A percentile compares a stretch with the other conserved stretches of the same genome.
phyloP scores from a whole-genome alignment of 345 rosid genomes.

The Aethionema arabicum region DNA sequence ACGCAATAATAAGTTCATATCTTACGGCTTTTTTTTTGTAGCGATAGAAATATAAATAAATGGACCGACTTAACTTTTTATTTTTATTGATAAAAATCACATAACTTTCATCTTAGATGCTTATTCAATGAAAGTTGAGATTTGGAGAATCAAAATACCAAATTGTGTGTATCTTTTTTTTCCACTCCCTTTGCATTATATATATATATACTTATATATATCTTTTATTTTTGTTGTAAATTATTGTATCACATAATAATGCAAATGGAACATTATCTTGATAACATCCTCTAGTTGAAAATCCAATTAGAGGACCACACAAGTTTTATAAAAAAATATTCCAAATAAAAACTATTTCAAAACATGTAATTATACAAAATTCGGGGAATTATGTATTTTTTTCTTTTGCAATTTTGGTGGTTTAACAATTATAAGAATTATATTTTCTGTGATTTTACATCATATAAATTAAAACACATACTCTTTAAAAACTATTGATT shows the following conservation, averaged over 20 bases:
- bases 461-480: no score
- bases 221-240: no score
- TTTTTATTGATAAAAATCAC: no score
- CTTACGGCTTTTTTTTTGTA: background rate
- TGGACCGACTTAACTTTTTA: background rate
- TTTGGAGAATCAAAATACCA: constrained; percentile 33
- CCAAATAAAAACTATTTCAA: background rate
- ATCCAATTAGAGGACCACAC: constrained; percentile 27
- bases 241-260: background rate
- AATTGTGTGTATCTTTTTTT: constrained; percentile 22
- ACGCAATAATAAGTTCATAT: background rate
- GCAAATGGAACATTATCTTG: constrained; percentile 26
- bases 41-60: background rate
- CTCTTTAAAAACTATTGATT: no score
- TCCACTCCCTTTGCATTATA: constrained; percentile 21
- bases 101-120: constrained; percentile 3
- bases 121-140: constrained; percentile 33
- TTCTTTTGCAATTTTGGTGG: no score
- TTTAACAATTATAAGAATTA: no score
- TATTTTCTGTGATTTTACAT: no score
- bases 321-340: background rate
- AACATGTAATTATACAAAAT: background rate
- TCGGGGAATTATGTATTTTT: background rate
- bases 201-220: background rate
- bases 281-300: constrained; percentile 20